Evolutionary conservation across 1,284 basidiomycete species (phyloP).

Genomic region (Afroboletus lepidellus): DNA sequence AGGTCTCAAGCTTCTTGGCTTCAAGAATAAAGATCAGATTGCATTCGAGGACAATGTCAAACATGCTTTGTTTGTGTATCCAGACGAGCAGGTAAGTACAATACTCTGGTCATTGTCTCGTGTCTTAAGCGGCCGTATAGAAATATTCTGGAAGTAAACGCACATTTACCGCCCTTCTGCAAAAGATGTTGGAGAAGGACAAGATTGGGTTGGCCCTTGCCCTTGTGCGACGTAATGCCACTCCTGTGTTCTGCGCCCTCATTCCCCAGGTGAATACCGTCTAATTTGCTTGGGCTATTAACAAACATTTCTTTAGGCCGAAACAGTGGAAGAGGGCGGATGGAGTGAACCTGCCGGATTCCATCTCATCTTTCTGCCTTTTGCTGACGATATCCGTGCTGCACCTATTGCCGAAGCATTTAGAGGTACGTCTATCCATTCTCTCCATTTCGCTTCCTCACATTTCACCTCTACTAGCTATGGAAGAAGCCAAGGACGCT

Average conservation of each 20-base stretch:
- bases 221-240: constrained; percentile 68
- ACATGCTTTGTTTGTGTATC: constrained; percentile 90
- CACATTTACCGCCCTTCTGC: constrained; percentile 85
- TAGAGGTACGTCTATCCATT: constrained; percentile 44
- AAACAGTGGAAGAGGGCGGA: constrained; percentile 69
- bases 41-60: constrained; percentile 88
- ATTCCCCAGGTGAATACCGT: constrained; percentile 73
- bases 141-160: constrained; percentile 87
- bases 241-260: constrained; percentile 82
- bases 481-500: constrained; percentile 62
- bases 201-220: constrained; percentile 81
- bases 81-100: constrained; percentile 75
- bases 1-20: constrained; percentile 90
- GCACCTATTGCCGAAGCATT: constrained; percentile 60
- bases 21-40: constrained; percentile 75
- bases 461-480: constrained; percentile 45
- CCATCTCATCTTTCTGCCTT: constrained; percentile 89
- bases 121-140: constrained; percentile 37
- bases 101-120: neutral
- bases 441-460: neutral
- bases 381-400: constrained; percentile 89
- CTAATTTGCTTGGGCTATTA: neutral
- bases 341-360: constrained; percentile 88
- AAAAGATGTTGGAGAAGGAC: constrained; percentile 78
- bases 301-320: constrained; percentile 47